Evolutionary conservation across 179 eudicot genomes (phyloP), one percentile per base, ranked within the genome.

Genomic region (Carnegiea gigantea): DNA sequence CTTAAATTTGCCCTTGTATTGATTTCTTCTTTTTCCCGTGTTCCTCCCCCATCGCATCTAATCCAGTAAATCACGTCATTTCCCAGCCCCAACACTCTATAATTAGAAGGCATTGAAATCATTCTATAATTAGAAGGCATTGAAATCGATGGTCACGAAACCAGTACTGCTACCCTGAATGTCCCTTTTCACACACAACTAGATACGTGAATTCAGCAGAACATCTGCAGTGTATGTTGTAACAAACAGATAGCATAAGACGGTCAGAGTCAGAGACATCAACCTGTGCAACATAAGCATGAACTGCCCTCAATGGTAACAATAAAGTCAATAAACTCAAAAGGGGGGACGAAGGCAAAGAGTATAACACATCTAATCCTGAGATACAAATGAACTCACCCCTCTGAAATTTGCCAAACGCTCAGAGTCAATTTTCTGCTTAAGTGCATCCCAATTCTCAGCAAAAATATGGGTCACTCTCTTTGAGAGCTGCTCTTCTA

Each of bases 401-500:
- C 92, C 92, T 88, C 87, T 91, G 77, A 92, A 89, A 28, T 82
- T 84, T 9, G 80, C 73, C 79, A 94, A 81, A 64, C 79, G 89
- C 20, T 86, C 33, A 9, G 81, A 83, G 76, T 87, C 92, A 62
- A 92, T 67, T 81, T 90, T 81, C 57, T 83, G 82, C 14, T 79
- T 81, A 76, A 94, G 86, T 18, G 91, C 88, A 81, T 84, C 84
- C 57, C 85, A 89, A 86, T 89, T 85, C 85, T 79, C 84, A 59
- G 92, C 95, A 80, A 95, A 89, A 64, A 95, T 83, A 85, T 95
- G 99, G 70, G 95, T 94, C 62, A 90, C 92, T 73, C 86, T 91
- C 79, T 85, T 89, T 18, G 95, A 87, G 24, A 94, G 73, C 59
- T 67, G 51, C 26, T 84, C 93, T 88, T 92, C 97, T 38, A 95